These are phyloP conservation scores for Nannochloropsis oceanica DNA, from an alignment of 108 stramenopile species.

Conservation along the genomic window DNA sequence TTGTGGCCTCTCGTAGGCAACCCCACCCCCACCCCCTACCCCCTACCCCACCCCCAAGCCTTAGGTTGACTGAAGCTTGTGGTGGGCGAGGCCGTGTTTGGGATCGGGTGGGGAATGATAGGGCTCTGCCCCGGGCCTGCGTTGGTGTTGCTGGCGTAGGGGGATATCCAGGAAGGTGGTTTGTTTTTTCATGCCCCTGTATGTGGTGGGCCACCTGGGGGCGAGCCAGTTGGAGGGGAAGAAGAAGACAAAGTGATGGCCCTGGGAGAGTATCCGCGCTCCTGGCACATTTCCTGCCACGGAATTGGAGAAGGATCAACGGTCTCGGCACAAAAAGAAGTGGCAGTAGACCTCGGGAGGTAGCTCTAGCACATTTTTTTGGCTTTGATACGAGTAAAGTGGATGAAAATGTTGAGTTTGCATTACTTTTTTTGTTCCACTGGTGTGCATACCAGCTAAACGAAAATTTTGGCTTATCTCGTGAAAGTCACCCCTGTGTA, in stretches of 20 bases:
- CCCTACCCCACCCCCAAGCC: background rate
- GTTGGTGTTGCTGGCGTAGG: background rate
- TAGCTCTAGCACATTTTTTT: too few relatives aligned
- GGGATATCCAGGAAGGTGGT: background rate
- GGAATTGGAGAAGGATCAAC: background rate
- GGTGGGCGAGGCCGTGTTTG: constrained; percentile 12
- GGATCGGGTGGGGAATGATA: constrained; percentile 21
- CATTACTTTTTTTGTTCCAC: too few relatives aligned
- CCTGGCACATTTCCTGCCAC: background rate
- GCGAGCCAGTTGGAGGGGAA: background rate
- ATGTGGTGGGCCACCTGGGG: background rate
- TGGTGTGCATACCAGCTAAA: too few relatives aligned
- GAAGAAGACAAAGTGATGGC: background rate
- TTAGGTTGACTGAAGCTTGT: background rate
- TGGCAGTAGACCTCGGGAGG: too few relatives aligned
- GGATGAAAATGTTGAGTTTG: too few relatives aligned
- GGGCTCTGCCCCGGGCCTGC: constrained; percentile 32
- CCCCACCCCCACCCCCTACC: background rate
- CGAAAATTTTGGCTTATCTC: too few relatives aligned
- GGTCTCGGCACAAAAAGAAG: too few relatives aligned
- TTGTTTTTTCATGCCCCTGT: constrained; percentile 1
- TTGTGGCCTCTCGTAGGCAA: background rate
- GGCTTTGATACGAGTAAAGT: too few relatives aligned
- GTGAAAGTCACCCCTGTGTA: too few relatives aligned
- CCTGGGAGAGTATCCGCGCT: background rate